Conservation (phyloP, 495 filamentous ascomycete genomes). For the Pseudomonodictys pantanalensis region DNA sequence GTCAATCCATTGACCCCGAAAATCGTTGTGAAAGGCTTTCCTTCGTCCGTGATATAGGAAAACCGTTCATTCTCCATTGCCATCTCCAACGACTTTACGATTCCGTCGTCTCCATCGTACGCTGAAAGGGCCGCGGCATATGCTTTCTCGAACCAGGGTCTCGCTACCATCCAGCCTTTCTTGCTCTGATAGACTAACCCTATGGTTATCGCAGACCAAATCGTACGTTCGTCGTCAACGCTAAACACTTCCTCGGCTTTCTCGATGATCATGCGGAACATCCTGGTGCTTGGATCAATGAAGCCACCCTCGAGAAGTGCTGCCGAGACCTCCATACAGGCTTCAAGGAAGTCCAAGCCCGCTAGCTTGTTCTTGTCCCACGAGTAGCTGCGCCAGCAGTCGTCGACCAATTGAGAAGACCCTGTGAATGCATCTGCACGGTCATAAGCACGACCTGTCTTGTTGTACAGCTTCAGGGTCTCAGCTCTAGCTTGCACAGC, state of each 20-base stretch:
- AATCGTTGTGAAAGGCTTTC: not conserved
- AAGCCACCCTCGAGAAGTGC: not conserved
- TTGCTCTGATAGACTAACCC: not conserved
- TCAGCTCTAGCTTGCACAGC: not conserved
- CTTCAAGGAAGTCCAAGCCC: not conserved
- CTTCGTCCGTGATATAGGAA: not conserved
- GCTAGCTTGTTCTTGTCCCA: not conserved
- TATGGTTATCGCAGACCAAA: slow-evolving; percentile 5
- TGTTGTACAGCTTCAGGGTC: not conserved
- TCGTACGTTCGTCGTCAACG: slow-evolving; percentile 5
- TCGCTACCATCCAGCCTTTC: not conserved
- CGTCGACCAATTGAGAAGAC: not conserved
- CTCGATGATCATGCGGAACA: not conserved
- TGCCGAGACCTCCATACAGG: not conserved
- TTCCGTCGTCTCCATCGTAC: not conserved
- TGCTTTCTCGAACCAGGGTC: not conserved
- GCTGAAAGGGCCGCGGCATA: not conserved
- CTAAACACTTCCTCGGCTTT: not conserved
- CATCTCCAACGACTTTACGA: not conserved
- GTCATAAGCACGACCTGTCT: not conserved
- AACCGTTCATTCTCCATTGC: slow-evolving; percentile 3
- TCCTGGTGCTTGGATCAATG: too few relatives aligned
- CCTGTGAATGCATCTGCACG: not conserved
- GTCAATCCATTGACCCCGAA: slow-evolving; percentile 5
- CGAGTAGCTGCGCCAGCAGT: not conserved